Percentiles rank a stretch among this genome's conserved stretches.
These are phyloP conservation scores for Vishniacozyma victoriae DNA, from an alignment of 768 basidiomycete genomes.

Conservation along the genomic window DNA sequence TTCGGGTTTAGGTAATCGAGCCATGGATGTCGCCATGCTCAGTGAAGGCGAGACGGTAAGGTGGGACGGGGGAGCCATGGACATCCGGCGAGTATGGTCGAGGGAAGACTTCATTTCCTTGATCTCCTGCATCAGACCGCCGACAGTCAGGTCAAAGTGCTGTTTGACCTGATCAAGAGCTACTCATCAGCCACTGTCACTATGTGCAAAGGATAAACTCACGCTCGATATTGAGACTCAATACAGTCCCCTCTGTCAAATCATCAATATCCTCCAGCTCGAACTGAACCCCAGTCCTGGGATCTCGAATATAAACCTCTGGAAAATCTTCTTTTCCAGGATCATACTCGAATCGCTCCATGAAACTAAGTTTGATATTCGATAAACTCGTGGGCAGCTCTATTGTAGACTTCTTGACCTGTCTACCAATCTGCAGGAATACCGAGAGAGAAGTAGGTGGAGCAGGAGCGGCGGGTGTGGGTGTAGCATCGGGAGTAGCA, in stretches of 20 bases:
- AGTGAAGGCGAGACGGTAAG: slow-evolving; percentile 47
- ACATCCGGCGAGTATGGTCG: slow-evolving; percentile 54
- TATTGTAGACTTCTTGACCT: slow-evolving; percentile 78
- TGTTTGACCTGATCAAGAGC: slow-evolving; percentile 98
- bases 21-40: slow-evolving; percentile 57
- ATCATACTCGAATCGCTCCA: slow-evolving; percentile 90
- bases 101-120: slow-evolving; percentile 76
- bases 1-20: slow-evolving; percentile 45
- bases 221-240: slow-evolving; percentile 97
- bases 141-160: slow-evolving; percentile 90
- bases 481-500: slow-evolving; percentile 4
- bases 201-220: slow-evolving; percentile 50
- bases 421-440: slow-evolving; percentile 81
- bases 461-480: slow-evolving; percentile 4
- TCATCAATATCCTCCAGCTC: slow-evolving; percentile 93
- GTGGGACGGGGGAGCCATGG: slow-evolving; percentile 45
- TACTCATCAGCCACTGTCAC: slow-evolving; percentile 43
- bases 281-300: slow-evolving; percentile 84
- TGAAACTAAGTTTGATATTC: slow-evolving; percentile 75
- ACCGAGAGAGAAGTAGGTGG: slow-evolving; percentile 55
- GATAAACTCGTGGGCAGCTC: slow-evolving; percentile 64
- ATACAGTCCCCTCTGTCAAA: slow-evolving; percentile 75
- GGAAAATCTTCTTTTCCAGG: slow-evolving; percentile 90
- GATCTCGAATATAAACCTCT: slow-evolving; percentile 90
- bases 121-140: slow-evolving; percentile 74